Evolutionary conservation across 768 basidiomycete species (phyloP).

Genomic region (Podaxis mareebaensis): DNA sequence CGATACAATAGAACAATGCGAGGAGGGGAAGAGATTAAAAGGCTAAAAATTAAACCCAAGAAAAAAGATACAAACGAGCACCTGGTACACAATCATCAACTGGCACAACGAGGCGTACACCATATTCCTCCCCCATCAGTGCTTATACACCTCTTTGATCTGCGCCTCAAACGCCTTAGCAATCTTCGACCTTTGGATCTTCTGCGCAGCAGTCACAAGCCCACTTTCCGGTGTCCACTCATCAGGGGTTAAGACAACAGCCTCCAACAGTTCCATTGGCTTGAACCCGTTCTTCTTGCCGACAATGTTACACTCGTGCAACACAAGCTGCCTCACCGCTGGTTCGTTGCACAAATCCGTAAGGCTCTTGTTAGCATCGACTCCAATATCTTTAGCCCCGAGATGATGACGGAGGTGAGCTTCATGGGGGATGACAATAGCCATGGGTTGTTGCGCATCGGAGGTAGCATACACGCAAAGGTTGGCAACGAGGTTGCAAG

Average conservation of each 20-base stretch:
- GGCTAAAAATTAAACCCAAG: background rate
- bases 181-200: constrained; percentile 37
- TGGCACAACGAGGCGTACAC: background rate
- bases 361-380: constrained; percentile 44
- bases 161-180: constrained; percentile 33
- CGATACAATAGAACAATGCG: background rate
- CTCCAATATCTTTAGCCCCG: constrained; percentile 25
- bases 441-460: constrained; percentile 83
- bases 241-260: constrained; percentile 74
- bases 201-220: constrained; percentile 63
- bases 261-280: constrained; percentile 72
- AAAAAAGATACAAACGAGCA: background rate
- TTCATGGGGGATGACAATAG: constrained; percentile 83
- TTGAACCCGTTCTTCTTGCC: constrained; percentile 90
- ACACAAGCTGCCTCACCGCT: constrained; percentile 57
- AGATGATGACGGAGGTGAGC: constrained; percentile 64
- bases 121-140: background rate
- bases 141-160: constrained; percentile 25
- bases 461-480: constrained; percentile 80
- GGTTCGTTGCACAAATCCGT: constrained; percentile 55
- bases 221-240: constrained; percentile 95
- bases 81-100: background rate
- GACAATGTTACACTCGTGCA: constrained; percentile 74
- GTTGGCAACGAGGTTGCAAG: constrained; percentile 76
- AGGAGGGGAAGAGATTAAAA: background rate